phyloP scores from a whole-genome alignment of 1,284 basidiomycete genomes.

The Puccinia polysora region DNA sequence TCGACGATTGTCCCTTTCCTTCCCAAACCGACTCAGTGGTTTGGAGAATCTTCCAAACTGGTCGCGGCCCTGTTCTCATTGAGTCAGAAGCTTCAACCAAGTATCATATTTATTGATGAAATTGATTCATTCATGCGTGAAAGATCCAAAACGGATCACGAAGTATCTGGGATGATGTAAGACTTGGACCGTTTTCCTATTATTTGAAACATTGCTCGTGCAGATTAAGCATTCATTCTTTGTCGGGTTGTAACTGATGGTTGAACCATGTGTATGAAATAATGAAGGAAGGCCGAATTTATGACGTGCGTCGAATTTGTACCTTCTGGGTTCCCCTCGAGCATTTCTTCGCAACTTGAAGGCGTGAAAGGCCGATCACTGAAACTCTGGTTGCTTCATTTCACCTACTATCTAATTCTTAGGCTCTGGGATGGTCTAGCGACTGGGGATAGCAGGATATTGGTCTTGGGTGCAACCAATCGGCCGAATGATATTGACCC shows the following conservation, averaged over 20 bases:
- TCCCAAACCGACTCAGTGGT: conserved; percentile 71
- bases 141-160: conserved; percentile 79
- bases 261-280: not conserved
- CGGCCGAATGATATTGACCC: conserved; percentile 91
- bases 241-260: too few relatives aligned
- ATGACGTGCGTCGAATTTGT: conserved; percentile 70
- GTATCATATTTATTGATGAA: conserved; percentile 76
- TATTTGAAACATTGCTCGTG: too few relatives aligned
- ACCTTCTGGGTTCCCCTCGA: not conserved
- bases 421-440: conserved; percentile 96
- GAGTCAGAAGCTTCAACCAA: conserved; percentile 69
- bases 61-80: conserved; percentile 72
- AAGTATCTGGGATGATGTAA: conserved; percentile 92
- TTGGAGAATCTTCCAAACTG: conserved; percentile 96
- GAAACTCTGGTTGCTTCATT: not conserved
- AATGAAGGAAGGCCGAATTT: conserved; percentile 79
- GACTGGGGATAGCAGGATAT: conserved; percentile 68
- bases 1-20: not conserved
- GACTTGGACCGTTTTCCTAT: too few relatives aligned
- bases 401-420: not conserved
- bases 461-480: conserved; percentile 94
- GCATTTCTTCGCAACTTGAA: not conserved
- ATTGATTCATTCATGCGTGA: conserved; percentile 87
- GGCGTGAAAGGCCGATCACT: not conserved
- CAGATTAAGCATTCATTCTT: too few relatives aligned